Evolutionary conservation across 2,329 filamentous ascomycete genomes (phyloP).

Genomic region (Calonectria montana): DNA sequence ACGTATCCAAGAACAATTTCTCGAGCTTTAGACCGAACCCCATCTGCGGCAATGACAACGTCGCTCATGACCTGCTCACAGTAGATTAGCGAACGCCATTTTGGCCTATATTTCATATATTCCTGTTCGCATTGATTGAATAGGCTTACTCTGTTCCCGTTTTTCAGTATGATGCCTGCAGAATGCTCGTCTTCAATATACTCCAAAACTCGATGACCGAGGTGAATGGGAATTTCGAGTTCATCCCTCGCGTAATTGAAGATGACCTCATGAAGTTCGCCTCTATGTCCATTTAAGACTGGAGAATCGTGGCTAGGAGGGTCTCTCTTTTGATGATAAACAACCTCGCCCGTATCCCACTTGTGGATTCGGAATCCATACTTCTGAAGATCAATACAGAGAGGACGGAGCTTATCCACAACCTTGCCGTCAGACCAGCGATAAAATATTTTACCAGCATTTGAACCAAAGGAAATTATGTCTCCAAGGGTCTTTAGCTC

Average conservation of each 20-base stretch:
- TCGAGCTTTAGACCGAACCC: constrained; percentile 56
- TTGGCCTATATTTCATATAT: no score
- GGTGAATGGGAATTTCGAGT: constrained; percentile 65
- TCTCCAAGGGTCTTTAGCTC: constrained; percentile 70
- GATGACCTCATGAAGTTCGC: constrained; percentile 69
- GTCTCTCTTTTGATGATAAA: constrained; percentile 63
- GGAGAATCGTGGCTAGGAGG: constrained; percentile 32
- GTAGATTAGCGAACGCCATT: not conserved
- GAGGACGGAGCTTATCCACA: constrained; percentile 45
- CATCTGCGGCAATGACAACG: constrained; percentile 65
- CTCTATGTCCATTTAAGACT: constrained; percentile 68
- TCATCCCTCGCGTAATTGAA: constrained; percentile 67
- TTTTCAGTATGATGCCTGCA: constrained; percentile 9
- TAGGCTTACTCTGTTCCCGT: not conserved
- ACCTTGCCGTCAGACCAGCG: constrained; percentile 63
- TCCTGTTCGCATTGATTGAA: not conserved
- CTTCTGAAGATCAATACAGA: constrained; percentile 40
- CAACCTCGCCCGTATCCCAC: constrained; percentile 68
- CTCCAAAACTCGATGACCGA: constrained; percentile 61
- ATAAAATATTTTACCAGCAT: constrained; percentile 65
- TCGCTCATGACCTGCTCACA: constrained; percentile 52
- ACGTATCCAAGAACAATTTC: constrained; percentile 21
- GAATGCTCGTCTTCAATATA: constrained; percentile 61
- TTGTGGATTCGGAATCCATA: constrained; percentile 73
- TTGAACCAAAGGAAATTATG: constrained; percentile 72